phyloP scores from a whole-genome alignment of 768 basidiomycete genomes.

The Naematelia aurantialba region DNA sequence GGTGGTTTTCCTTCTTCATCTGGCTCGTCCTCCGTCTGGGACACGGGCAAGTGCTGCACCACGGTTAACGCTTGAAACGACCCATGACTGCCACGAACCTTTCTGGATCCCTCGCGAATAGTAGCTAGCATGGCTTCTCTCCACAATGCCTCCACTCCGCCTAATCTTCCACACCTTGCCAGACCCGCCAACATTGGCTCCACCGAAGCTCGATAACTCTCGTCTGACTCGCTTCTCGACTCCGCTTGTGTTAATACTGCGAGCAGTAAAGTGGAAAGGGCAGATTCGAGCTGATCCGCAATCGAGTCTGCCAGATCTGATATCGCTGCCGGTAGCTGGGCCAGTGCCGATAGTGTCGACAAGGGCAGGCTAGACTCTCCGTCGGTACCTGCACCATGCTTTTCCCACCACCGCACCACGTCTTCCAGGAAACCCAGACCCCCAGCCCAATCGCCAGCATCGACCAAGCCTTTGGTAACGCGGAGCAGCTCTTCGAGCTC shows the following conservation, averaged over 20 bases:
- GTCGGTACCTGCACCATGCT: slow-evolving; percentile 14
- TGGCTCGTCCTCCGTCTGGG: slow-evolving; percentile 59
- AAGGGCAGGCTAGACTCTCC: slow-evolving; percentile 15
- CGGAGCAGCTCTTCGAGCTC: slow-evolving; percentile 74
- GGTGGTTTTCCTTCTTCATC: slow-evolving; percentile 44
- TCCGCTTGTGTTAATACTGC: slow-evolving; percentile 22
- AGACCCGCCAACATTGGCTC: slow-evolving; percentile 75
- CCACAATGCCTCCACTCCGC: slow-evolving; percentile 45
- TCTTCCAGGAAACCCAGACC: slow-evolving; percentile 59
- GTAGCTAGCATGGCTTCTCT: slow-evolving; percentile 39
- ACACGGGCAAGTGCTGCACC: slow-evolving; percentile 61
- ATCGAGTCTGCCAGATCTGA: slow-evolving; percentile 20
- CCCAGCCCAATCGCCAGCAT: slow-evolving; percentile 80
- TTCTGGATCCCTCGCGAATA: slow-evolving; percentile 40
- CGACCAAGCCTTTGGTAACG: slow-evolving; percentile 69
- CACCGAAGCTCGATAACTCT: slow-evolving; percentile 47
- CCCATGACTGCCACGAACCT: slow-evolving; percentile 19
- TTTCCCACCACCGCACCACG: slow-evolving; percentile 46
- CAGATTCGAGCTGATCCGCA: slow-evolving; percentile 37
- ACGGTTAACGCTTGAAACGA: slow-evolving; percentile 4
- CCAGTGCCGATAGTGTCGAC: slow-evolving; percentile 30
- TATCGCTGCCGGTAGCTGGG: slow-evolving; percentile 24
- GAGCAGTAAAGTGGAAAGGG: slow-evolving; percentile 23
- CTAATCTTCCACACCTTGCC: slow-evolving; percentile 54
- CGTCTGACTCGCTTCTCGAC: slow-evolving; percentile 10